A percentile compares a stretch with the other conserved stretches of the same genome.
These are phyloP conservation scores for Iberis amara DNA, from an alignment of 441 rosid genomes.

Conservation along the genomic window DNA sequence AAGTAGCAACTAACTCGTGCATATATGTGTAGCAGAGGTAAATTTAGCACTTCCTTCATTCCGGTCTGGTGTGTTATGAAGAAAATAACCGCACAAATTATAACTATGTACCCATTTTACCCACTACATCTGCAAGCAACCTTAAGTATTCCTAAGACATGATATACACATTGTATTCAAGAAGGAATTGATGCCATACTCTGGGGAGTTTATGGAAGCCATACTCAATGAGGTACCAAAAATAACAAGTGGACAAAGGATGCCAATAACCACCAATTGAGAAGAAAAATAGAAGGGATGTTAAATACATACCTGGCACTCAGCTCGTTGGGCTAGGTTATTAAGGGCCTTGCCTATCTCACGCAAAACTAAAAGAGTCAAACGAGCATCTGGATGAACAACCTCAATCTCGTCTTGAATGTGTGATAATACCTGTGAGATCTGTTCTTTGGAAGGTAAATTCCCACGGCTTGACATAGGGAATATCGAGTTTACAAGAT, in stretches of 20 bases:
- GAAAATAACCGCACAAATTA: background rate
- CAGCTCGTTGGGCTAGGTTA: conserved; percentile 79
- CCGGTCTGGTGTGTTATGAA: conserved; percentile 1
- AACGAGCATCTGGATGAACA: conserved; percentile 77
- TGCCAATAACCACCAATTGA: conserved; percentile 8
- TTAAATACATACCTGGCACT: conserved; percentile 71
- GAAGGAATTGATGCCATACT: background rate
- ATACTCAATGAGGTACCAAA: background rate
- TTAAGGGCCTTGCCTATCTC: conserved; percentile 80
- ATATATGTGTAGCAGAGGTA: background rate
- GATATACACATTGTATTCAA: background rate
- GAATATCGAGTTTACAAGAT: conserved; percentile 76
- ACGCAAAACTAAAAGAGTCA: conserved; percentile 85
- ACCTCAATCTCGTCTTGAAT: conserved; percentile 92
- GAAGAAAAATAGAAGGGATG: conserved; percentile 1
- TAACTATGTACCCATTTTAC: background rate
- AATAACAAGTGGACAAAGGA: conserved; percentile 5
- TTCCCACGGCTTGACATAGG: conserved; percentile 91
- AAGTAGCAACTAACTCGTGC: conserved; percentile 3
- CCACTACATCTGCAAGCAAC: conserved; percentile 11
- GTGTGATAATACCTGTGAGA: conserved; percentile 67
- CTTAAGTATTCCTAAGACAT: background rate
- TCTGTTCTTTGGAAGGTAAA: conserved; percentile 86
- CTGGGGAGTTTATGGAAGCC: background rate
- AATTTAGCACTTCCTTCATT: background rate